A percentile compares a stretch with the other conserved stretches of the same genome.
Conservation (phyloP, 2,329 filamentous ascomycete genomes). For the Knufia fluminis region DNA sequence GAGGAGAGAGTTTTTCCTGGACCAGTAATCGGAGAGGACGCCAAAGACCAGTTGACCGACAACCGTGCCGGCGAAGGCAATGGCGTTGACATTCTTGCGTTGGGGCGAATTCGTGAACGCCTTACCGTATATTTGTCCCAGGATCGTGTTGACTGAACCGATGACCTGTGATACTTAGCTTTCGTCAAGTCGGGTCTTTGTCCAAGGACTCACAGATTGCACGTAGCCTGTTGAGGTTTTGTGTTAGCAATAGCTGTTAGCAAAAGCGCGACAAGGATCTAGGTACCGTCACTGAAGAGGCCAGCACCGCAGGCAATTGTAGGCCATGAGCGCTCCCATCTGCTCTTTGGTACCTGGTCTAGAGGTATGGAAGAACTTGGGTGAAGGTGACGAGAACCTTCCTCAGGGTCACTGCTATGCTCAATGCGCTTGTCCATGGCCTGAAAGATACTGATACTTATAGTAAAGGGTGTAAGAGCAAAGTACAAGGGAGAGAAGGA, state of each 20-base stretch:
- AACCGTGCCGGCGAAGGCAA: conserved; percentile 80
- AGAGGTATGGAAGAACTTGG: neutral
- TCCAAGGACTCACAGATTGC: conserved; percentile 20
- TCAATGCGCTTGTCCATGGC: neutral
- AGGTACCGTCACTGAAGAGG: conserved; percentile 16
- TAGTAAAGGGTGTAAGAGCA: too few relatives aligned
- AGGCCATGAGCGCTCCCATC: conserved; percentile 54
- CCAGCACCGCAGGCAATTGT: conserved; percentile 83
- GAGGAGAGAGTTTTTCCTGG: conserved; percentile 71
- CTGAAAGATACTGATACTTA: too few relatives aligned
- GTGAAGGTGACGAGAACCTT: neutral
- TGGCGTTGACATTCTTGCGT: conserved; percentile 65
- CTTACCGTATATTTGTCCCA: conserved; percentile 57
- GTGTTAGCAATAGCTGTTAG: conserved; percentile 67
- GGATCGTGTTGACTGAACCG: conserved; percentile 73
- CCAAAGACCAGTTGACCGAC: conserved; percentile 74
- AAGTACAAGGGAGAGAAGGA: too few relatives aligned
- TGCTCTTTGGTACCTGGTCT: neutral
- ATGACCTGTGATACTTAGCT: conserved; percentile 51
- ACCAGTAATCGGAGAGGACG: conserved; percentile 73
- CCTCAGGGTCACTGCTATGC: neutral
- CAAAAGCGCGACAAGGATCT: neutral
- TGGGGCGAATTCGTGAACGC: conserved; percentile 62
- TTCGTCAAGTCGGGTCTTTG: neutral
- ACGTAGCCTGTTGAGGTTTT: conserved; percentile 67